These are phyloP conservation scores for Leptoxyphium fumago DNA, from an alignment of 2,329 filamentous ascomycete species.

Conservation along the genomic window DNA sequence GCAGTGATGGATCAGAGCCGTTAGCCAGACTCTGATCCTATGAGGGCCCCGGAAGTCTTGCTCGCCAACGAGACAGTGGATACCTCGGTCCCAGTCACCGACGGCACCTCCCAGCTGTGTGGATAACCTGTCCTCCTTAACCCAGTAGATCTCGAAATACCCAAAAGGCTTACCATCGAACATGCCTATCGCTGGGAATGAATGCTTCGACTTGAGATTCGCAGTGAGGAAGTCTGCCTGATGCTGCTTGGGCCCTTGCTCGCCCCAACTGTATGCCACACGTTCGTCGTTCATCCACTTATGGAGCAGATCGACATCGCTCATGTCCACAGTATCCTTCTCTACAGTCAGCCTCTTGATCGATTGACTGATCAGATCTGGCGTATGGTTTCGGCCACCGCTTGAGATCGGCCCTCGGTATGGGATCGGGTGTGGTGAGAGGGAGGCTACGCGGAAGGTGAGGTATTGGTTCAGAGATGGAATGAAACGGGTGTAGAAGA, in stretches of 20 bases:
- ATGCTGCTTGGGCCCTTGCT: conserved; percentile 38
- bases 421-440: conserved; percentile 47
- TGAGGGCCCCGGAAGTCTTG: conserved; percentile 76
- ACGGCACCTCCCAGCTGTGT: conserved; percentile 49
- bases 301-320: conserved; percentile 56
- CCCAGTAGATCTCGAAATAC: conserved; percentile 98
- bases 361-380: not conserved
- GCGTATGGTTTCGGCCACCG: not conserved
- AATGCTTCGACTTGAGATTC: conserved; percentile 54
- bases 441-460: conserved; percentile 71
- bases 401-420: conserved; percentile 42
- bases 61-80: conserved; percentile 83
- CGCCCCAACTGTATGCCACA: conserved; percentile 75
- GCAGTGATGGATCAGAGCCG: conserved; percentile 74
- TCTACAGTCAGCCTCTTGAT: conserved; percentile 1
- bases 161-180: conserved; percentile 95
- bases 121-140: conserved; percentile 76
- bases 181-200: conserved; percentile 79
- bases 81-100: conserved; percentile 70
- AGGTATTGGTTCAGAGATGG: conserved; percentile 72
- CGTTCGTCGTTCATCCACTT: conserved; percentile 81
- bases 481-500: conserved; percentile 79
- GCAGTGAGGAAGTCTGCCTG: conserved; percentile 54
- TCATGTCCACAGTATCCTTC: conserved; percentile 18
- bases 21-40: conserved; percentile 66